Conservation (phyloP, 257 asterid species). For the Leptodermis oblonga region DNA sequence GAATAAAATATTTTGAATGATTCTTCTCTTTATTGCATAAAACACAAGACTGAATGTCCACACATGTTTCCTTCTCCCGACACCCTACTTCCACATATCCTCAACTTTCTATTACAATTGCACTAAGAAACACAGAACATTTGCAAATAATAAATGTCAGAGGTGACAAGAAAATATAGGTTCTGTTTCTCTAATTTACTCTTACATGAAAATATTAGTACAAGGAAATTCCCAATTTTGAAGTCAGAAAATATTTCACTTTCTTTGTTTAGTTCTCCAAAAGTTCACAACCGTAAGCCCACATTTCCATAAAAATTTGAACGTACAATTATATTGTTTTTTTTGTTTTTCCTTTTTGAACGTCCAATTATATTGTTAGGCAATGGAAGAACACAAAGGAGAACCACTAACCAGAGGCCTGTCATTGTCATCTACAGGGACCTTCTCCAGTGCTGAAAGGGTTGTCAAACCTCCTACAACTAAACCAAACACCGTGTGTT, state of each 20-base stretch:
- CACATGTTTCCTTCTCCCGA: neutral
- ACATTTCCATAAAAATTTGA: neutral
- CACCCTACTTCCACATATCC: neutral
- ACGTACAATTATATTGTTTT: neutral
- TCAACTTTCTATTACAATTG: neutral
- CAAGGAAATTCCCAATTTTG: neutral
- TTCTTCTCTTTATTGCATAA: neutral
- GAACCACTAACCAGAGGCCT: slow-evolving; percentile 64
- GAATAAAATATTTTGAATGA: neutral
- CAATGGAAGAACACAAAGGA: slow-evolving; percentile 8
- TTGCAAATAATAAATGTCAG: neutral
- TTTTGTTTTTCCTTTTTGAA: too few species aligned
- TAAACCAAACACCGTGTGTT: slow-evolving; percentile 90
- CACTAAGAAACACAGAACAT: neutral
- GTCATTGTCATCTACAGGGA: slow-evolving; percentile 78
- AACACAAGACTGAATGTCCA: neutral
- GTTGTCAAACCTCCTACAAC: slow-evolving; percentile 91
- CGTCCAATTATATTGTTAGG: neutral
- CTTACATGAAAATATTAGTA: neutral
- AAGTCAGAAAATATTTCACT: neutral
- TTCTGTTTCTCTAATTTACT: neutral
- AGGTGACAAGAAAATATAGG: neutral
- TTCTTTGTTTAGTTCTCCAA: too few species aligned
- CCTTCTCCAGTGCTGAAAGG: slow-evolving; percentile 81
- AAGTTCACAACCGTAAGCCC: neutral